phyloP scores from a whole-genome alignment of 176 grass and related monocot genomes.

The Saccharum spontaneum region DNA sequence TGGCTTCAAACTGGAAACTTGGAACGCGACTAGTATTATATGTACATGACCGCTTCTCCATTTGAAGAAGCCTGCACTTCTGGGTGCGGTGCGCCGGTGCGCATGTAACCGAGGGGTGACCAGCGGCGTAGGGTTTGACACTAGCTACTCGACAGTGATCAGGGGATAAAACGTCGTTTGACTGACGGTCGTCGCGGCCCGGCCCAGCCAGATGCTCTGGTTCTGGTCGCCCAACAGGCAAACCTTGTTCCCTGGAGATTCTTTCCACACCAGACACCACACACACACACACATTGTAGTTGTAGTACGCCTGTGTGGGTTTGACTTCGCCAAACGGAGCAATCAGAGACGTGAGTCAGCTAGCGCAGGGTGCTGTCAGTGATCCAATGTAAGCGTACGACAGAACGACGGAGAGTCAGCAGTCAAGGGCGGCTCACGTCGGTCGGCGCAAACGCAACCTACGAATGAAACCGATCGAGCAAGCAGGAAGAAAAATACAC shows the following conservation, averaged over 20 bases:
- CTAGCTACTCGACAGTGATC: background rate
- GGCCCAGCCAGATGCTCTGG: background rate
- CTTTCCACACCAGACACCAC: background rate
- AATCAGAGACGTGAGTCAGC: background rate
- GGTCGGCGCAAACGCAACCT: background rate
- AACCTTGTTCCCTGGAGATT: background rate
- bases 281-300: background rate
- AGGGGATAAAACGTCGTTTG: background rate
- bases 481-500: background rate
- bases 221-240: background rate
- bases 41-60: background rate
- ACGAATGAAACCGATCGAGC: background rate
- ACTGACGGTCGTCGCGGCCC: background rate
- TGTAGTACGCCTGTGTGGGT: background rate
- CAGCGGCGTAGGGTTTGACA: background rate
- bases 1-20: constrained; percentile 1
- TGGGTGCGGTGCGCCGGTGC: background rate
- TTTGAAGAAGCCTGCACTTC: background rate
- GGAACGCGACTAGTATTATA: background rate
- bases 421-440: background rate
- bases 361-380: background rate
- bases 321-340: background rate
- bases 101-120: background rate
- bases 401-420: background rate
- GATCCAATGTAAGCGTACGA: background rate